Conservation (phyloP, 2,329 filamentous ascomycete genomes). For the Bipolaris bicolor region DNA sequence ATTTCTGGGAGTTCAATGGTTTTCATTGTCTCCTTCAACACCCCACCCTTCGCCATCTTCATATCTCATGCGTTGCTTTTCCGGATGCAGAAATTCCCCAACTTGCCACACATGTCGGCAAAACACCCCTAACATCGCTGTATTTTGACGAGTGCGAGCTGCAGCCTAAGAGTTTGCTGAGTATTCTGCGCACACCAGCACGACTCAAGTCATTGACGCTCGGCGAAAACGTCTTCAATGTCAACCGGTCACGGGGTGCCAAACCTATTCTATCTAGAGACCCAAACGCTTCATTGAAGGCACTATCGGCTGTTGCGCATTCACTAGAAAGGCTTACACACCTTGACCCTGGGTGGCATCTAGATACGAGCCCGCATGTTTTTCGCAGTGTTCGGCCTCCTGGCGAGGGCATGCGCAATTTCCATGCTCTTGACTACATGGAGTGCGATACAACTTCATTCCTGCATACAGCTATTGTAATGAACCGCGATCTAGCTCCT, state of each 20-base stretch:
- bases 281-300: conserved; percentile 28
- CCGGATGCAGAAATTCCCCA: conserved; percentile 23
- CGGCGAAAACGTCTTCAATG: conserved; percentile 44
- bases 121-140: conserved; percentile 40
- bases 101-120: conserved; percentile 25
- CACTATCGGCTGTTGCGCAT: conserved; percentile 37
- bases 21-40: conserved; percentile 47
- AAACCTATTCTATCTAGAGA: conserved; percentile 26
- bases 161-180: conserved; percentile 26
- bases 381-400: conserved; percentile 21
- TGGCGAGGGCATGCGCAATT: conserved; percentile 42
- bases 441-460: conserved; percentile 43
- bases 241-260: conserved; percentile 16
- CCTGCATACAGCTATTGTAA: conserved; percentile 34
- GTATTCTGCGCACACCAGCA: conserved; percentile 38
- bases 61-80: conserved; percentile 42
- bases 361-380: conserved; percentile 19
- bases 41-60: conserved; percentile 40
- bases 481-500: conserved; percentile 35
- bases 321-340: conserved; percentile 41
- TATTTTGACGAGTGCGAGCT: conserved; percentile 47
- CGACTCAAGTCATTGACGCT: conserved; percentile 40
- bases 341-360: conserved; percentile 32
- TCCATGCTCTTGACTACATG: conserved; percentile 35
- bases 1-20: conserved; percentile 42